phyloP scores from a whole-genome alignment of 2,329 filamentous ascomycete genomes.

The Colletotrichum sp. region DNA sequence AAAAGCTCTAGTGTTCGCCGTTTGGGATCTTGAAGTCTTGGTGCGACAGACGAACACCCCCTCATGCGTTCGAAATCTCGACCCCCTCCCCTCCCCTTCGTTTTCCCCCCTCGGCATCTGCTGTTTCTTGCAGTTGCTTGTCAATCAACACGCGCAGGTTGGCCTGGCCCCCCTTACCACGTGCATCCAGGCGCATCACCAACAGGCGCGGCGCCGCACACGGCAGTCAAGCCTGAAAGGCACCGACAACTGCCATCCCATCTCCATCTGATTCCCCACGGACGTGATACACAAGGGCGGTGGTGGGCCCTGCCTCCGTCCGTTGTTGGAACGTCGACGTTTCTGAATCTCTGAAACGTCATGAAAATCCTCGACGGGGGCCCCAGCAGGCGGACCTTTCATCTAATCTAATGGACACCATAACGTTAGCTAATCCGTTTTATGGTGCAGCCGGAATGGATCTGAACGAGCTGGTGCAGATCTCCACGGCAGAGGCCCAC shows the following conservation, averaged over 20 bases:
- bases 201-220: background rate
- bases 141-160: background rate
- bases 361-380: background rate
- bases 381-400: background rate
- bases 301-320: no score
- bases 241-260: conserved; percentile 5
- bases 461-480: conserved; percentile 25
- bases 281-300: conserved; percentile 5
- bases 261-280: conserved; percentile 16
- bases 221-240: background rate
- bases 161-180: background rate
- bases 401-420: background rate
- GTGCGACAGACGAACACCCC: background rate
- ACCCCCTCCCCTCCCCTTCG: background rate
- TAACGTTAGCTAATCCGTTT: conserved; percentile 7
- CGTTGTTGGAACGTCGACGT: background rate
- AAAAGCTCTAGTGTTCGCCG: background rate
- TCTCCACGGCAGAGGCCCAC: conserved; percentile 27
- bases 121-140: background rate
- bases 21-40: background rate
- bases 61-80: background rate
- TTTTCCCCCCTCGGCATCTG: background rate
- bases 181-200: background rate
- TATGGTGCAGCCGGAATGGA: conserved; percentile 23
- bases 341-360: conserved; percentile 6